Evolutionary conservation across 108 stramenopile species (phyloP), one percentile per base, ranked within the genome.

Genomic region (Epithemia pelagica): DNA sequence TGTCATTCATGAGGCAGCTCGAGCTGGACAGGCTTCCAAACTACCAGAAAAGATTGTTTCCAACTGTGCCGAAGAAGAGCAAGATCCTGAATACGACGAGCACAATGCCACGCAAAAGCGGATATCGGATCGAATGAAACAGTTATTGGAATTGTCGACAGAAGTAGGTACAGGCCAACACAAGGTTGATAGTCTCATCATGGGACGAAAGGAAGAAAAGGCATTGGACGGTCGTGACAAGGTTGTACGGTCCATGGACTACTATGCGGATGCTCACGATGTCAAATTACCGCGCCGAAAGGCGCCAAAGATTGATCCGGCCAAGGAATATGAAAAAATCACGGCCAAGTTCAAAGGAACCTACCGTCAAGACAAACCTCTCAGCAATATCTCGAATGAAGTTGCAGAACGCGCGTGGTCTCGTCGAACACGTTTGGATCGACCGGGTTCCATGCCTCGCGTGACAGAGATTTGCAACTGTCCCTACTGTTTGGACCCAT

Each of bases 1-100:
- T 22, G 33, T 66, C 26, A 66, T 66, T 66, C 65, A 66, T 24
- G 52, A 66, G 24, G 65, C 65, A 28, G 65, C 65, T 22, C 32
- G 32, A 5, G 26, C 27, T 25, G 65, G 65, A 2, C 23, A 25
- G 15, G 54, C 46, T 22, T 10, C 54, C 21, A 25, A 30, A 26
- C 28, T 66, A 53, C 65, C 32, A 26, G 65, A 66, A 54, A 22
- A 66, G 19, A 53, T 66, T 2, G 54, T 55, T 2, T 54, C 65
- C 53, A 66, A 66, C 54, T 26, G 18, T 20, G 19, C 52, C 52
- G 65, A 54, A 20, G 57, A 58, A 27, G 57, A 58, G 7, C 15
- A 46, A 5, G 37, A 46, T 46, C 15, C 15, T 46, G 37, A 46
- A 46, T 46, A 46, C 37, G 21, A 58, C 21, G 22, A 27, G 21